Evolutionary conservation across 2,329 filamentous ascomycete genomes (phyloP), one percentile per base, ranked within the genome.

Genomic region (Colletotrichum somersetense): DNA sequence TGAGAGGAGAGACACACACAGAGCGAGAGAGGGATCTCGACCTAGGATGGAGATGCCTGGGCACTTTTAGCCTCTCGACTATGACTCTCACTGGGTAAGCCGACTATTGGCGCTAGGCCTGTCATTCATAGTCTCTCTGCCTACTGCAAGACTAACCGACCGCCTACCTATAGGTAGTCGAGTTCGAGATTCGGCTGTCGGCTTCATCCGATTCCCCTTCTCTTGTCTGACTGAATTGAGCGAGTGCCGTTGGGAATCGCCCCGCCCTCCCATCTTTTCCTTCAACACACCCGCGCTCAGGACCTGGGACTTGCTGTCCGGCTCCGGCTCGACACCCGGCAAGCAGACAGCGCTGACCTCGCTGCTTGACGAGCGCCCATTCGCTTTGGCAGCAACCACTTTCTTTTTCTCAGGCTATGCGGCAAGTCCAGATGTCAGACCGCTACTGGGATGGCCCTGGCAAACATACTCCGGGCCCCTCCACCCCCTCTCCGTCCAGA

Each of bases 241-340:
- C 48, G 56, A 48, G 42, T 71, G 63, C 57, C 57, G 67, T 62
- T 67, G 3, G 53, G 16, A 42, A 42, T 57, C 66, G 77, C 77
- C 75, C 73, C 73, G 74, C 76, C 69, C 75, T 74, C 77, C 75
- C 44, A 48, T 48, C 74, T 72, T 62, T 52, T 30, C n/a, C 30
- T 38, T 12, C 11, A 18, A 40, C 40, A 26, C 14, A 52, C 20
- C 62, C 53, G 44, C 23, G 55, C 38, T 33, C 48, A 52, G 20
- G 26, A 57, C 40, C 52, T 57, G 52, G 18, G 65, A 40, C 58
- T 44, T 68, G 40, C 53, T 44, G 33, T 42, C 69, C 66, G 69
- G 66, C 69, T 57, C 69, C 69, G 69, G 66, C 35, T 30, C 53
- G 38, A 55, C 23, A 50, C 69, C 66, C 66, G 69, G 33, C 46